These are phyloP conservation scores for Camellia lanceoleosa DNA, from an alignment of 148 eudicot genomes.

Conservation along the genomic window DNA sequence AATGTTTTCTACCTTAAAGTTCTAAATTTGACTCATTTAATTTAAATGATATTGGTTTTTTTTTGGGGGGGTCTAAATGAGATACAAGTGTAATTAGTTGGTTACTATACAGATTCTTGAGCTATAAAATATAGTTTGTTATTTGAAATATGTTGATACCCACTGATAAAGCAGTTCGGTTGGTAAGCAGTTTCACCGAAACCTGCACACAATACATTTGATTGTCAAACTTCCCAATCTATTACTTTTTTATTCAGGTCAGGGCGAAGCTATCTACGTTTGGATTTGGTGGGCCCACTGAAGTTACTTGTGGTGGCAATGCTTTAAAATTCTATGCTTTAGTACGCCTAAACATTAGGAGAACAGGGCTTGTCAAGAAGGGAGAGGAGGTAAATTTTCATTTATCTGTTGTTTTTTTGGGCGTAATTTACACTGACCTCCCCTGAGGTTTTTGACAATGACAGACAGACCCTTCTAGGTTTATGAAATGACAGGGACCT, in stretches of 20 bases:
- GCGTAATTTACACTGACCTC: too few relatives aligned
- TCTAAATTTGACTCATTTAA: not conserved
- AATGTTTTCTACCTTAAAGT: not conserved
- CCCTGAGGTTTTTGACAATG: too few relatives aligned
- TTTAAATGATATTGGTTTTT: not conserved
- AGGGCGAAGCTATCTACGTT: constrained; percentile 75
- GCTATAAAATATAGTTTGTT: not conserved
- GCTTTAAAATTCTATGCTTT: constrained; percentile 98
- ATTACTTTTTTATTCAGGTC: constrained; percentile 41
- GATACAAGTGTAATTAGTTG: not conserved
- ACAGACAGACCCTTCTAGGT: too few relatives aligned
- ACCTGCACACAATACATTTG: not conserved
- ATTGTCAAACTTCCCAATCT: constrained; percentile 11
- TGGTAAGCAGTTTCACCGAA: not conserved
- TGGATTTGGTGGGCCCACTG: constrained; percentile 81
- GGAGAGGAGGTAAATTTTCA: constrained; percentile 78
- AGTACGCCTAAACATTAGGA: constrained; percentile 76
- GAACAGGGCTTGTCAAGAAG: constrained; percentile 75
- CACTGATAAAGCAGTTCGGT: not conserved
- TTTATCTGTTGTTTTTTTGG: not conserved
- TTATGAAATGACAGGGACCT: too few relatives aligned
- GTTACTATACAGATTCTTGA: not conserved
- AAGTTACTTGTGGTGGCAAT: constrained; percentile 98
- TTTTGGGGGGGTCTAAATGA: not conserved
- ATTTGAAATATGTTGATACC: not conserved